Conservation (phyloP, 257 asterid species). For the Avicennia marina region DNA sequence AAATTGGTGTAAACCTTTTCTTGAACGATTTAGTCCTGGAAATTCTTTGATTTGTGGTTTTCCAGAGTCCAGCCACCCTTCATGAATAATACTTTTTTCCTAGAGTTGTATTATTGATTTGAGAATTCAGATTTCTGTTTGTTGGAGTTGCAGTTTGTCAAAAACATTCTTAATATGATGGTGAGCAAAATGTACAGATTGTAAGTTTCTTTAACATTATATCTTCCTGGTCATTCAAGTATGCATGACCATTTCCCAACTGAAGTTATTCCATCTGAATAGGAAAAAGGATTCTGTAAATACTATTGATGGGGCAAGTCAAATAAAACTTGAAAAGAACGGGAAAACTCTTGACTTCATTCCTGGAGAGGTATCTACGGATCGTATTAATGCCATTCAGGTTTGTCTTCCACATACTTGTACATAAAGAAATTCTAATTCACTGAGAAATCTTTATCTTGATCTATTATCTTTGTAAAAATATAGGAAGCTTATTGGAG, state of each 20-base stretch:
- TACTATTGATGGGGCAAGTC: conserved; percentile 31
- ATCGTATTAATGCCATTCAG: conserved; percentile 74
- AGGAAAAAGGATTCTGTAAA: conserved; percentile 3
- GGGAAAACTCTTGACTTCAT: conserved; percentile 65
- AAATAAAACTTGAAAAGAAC: conserved; percentile 73
- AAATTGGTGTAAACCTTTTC: too few relatives aligned
- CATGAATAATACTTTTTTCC: too few relatives aligned
- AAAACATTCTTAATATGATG: conserved; percentile 79
- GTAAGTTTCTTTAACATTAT: conserved; percentile 45
- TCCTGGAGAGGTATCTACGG: conserved; percentile 62
- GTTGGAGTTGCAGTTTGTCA: conserved; percentile 72
- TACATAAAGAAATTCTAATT: too few relatives aligned
- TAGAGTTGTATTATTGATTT: conserved; percentile 16
- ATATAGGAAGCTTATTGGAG: conserved; percentile 83
- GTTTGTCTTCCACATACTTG: conserved; percentile 38
- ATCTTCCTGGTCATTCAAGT: conserved; percentile 14
- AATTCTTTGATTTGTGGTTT: too few relatives aligned
- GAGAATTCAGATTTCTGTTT: conserved; percentile 26
- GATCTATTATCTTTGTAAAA: too few relatives aligned
- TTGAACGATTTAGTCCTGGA: too few relatives aligned
- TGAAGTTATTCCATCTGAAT: too few relatives aligned
- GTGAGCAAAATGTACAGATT: conserved; percentile 60
- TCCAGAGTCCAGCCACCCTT: too few relatives aligned
- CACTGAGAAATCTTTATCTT: too few relatives aligned
- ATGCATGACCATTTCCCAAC: conserved; percentile 9